Evolutionary conservation across 2,329 filamentous ascomycete species (phyloP).

Genomic region (Diplodia scrobiculata): DNA sequence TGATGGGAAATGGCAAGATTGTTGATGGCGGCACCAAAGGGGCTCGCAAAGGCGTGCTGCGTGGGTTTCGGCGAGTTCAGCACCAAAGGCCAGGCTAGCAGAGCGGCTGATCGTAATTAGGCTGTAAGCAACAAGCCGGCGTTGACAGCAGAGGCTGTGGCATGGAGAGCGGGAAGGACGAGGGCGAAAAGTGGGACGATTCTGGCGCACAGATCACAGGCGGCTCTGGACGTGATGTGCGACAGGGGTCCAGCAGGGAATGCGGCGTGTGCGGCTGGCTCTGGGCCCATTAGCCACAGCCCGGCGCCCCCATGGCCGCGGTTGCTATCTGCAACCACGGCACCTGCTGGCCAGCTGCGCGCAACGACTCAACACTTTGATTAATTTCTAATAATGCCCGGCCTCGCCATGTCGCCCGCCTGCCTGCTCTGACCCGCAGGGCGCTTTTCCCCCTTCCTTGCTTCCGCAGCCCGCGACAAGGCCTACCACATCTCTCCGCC

Average conservation of each 20-base stretch:
- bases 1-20: background rate
- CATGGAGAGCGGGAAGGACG: background rate
- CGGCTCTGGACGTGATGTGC: slow-evolving; percentile 8
- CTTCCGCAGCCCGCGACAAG: background rate
- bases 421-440: background rate
- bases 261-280: background rate
- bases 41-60: background rate
- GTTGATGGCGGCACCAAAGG: background rate
- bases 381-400: slow-evolving; percentile 22
- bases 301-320: background rate
- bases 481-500: background rate
- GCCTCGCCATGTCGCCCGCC: slow-evolving; percentile 1
- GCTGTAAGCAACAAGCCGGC: background rate
- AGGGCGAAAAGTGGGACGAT: slow-evolving; percentile 24
- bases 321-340: slow-evolving; percentile 1
- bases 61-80: background rate
- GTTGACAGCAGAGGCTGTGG: background rate
- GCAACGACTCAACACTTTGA: background rate
- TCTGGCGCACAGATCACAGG: slow-evolving; percentile 1
- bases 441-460: background rate
- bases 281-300: slow-evolving; percentile 12
- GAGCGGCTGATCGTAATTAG: background rate
- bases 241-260: slow-evolving; percentile 12
- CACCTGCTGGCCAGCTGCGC: slow-evolving; percentile 10
- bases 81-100: background rate